phyloP scores from a whole-genome alignment of 2,329 filamentous ascomycete species.

The Dothideomycetes sp. region DNA sequence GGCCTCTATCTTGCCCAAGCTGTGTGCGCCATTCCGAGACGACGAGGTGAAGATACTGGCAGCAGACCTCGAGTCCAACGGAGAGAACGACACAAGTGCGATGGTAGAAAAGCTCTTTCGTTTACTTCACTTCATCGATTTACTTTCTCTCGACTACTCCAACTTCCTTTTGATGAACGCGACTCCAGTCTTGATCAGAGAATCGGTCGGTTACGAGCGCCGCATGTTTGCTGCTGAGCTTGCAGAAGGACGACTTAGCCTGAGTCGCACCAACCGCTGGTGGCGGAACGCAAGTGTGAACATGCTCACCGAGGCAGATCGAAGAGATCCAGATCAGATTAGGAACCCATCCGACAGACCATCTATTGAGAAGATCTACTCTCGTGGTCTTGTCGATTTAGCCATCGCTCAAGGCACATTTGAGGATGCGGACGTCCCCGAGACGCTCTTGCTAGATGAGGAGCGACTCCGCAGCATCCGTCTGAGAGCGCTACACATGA shows the following conservation, averaged over 20 bases:
- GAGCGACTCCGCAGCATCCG: slow-evolving; percentile 51
- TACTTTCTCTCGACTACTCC: slow-evolving; percentile 69
- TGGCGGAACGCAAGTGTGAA: slow-evolving; percentile 56
- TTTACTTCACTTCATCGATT: slow-evolving; percentile 63
- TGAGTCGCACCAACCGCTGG: slow-evolving; percentile 51
- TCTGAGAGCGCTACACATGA: slow-evolving; percentile 50
- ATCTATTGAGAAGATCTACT: slow-evolving; percentile 60
- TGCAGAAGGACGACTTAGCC: slow-evolving; percentile 41
- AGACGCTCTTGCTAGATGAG: slow-evolving; percentile 61
- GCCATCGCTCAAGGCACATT: slow-evolving; percentile 56
- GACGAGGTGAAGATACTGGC: slow-evolving; percentile 59
- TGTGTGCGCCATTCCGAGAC: slow-evolving; percentile 74
- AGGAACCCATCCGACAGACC: slow-evolving; percentile 52
- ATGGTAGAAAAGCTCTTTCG: slow-evolving; percentile 68
- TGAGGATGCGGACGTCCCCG: slow-evolving; percentile 48
- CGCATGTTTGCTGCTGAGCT: slow-evolving; percentile 58
- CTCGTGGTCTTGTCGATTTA: slow-evolving; percentile 63
- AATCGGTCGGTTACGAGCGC: slow-evolving; percentile 63
- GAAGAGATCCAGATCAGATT: slow-evolving; percentile 58
- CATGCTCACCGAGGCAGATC: slow-evolving; percentile 53
- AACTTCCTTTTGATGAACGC: slow-evolving; percentile 68
- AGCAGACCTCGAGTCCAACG: slow-evolving; percentile 42
- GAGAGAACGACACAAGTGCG: slow-evolving; percentile 12
- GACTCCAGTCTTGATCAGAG: slow-evolving; percentile 59
- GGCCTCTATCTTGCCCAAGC: slow-evolving; percentile 61